A percentile compares a stretch with the other conserved stretches of the same genome.
Conservation (phyloP, 2,329 filamentous ascomycete genomes). For the Huntiella decipiens region DNA sequence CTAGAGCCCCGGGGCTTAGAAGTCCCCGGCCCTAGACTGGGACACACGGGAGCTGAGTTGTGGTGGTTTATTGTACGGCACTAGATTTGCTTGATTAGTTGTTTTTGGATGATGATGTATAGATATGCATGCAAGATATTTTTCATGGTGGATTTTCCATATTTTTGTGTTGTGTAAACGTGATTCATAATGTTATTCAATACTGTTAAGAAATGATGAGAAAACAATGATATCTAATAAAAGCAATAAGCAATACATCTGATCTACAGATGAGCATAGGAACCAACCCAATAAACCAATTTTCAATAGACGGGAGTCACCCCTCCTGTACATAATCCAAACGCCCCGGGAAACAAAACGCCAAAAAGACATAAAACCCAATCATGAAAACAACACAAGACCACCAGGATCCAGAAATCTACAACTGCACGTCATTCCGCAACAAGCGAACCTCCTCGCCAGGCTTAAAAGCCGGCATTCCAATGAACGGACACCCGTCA, state of each 20-base stretch:
- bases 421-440: conserved; percentile 74
- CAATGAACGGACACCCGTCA: conserved; percentile 61
- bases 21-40: no score
- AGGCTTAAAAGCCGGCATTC: conserved; percentile 87
- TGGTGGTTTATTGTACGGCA: no score
- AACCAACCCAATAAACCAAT: no score
- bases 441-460: conserved; percentile 82
- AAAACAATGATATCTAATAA: neutral
- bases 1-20: conserved; percentile 1
- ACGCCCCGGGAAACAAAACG: neutral
- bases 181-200: neutral
- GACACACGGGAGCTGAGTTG: no score
- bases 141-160: neutral
- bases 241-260: neutral
- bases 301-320: no score
- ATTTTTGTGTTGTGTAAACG: no score
- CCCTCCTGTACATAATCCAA: no score
- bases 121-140: conserved; percentile 2
- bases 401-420: conserved; percentile 11
- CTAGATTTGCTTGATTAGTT: neutral
- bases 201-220: neutral
- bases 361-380: neutral
- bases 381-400: neutral
- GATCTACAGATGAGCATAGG: no score
- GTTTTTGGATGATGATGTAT: neutral